Base-by-base conservation (phyloP, 2,329 filamentous ascomycete genomes). In the Neonectria coccinea region DNA sequence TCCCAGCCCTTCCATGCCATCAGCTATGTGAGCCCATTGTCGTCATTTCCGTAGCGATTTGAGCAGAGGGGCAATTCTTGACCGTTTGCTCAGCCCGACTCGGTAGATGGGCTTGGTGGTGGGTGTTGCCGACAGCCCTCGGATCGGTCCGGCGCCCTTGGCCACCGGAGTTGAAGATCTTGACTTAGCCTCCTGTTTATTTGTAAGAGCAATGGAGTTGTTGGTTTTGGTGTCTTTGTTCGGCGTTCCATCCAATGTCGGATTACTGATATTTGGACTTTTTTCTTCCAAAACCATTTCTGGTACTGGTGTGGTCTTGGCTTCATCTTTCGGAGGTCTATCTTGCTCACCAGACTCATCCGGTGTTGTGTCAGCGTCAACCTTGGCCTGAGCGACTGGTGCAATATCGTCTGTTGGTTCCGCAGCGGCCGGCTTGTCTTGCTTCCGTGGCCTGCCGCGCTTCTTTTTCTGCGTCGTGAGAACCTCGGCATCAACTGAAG, bases 11-110 rank as follows among this genome's bases (percentile, higher is more conserved):
- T 25, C 31, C 4, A 33, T 52, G 5, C 16, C 8, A 22, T 22
- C 14, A 22, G 14, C 16, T 11, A 31, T 50, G 14, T 9, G 7
- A 29, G 25, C 20, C 20, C 22, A 3, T 45, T 33, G 33, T 27
- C 29, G 57, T 72, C 66, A 75, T 70, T 85, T 86, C 59, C 79
- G 81, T 57, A 86, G 67, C 22, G 79, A 79, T 74, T 86, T 86
- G 27, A 87, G 75, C 57, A 87, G 72, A 29, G 85, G 84, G 39
- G 84, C 83, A 64, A 87, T 86, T 62, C 82, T 79, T 18, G 80
- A 80, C 70, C 75, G 79, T 73, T 81, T 85, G 76, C 84, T 86
- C 67, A 86, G 73, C 3, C 85, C 85, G 58, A 87, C 84, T 16
- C 85, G 79, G 66, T 83, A 85, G 16, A 80, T 67, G 16, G 83